Percentiles rank a stretch among this genome's conserved stretches.
Evolutionary conservation across 2,329 filamentous ascomycete genomes (phyloP).

Genomic region (Zymoseptoria ardabiliae): DNA sequence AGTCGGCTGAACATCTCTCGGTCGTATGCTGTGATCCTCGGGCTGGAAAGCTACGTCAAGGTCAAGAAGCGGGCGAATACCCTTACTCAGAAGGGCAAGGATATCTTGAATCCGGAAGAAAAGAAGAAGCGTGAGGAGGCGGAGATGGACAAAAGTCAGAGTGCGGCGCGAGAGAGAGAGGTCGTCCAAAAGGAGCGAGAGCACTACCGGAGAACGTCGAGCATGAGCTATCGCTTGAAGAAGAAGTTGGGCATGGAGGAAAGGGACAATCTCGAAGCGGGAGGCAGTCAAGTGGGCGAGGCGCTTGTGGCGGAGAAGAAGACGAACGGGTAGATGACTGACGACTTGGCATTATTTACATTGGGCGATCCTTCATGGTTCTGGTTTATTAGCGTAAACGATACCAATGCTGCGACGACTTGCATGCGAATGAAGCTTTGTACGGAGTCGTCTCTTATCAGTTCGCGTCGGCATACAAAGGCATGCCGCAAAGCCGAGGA

Average conservation of each 20-base stretch:
- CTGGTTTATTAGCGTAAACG: neutral
- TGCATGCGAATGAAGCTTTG: neutral
- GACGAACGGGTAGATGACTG: neutral
- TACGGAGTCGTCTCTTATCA: neutral
- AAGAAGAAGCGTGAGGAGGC: constrained; percentile 40
- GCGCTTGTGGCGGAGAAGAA: neutral
- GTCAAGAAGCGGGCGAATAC: constrained; percentile 58
- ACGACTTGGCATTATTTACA: neutral
- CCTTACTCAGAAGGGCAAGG: constrained; percentile 49
- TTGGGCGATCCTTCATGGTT: neutral
- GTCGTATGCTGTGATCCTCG: constrained; percentile 73
- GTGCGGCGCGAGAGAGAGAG: constrained; percentile 55
- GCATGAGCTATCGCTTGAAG: constrained; percentile 29
- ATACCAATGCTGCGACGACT: neutral
- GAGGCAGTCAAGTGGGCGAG: constrained; percentile 18
- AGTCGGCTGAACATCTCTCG: constrained; percentile 69
- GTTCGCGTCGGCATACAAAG: neutral
- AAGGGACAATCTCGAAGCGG: constrained; percentile 12
- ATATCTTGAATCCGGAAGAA: constrained; percentile 55
- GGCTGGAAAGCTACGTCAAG: constrained; percentile 71
- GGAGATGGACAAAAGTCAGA: constrained; percentile 51
- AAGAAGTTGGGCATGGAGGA: constrained; percentile 18
- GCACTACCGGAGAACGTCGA: constrained; percentile 33
- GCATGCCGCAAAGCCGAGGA: too few relatives aligned
- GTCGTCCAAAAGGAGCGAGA: constrained; percentile 33